Conservation (phyloP, 208 protist genomes). For the Acanthamoeba triangularis region DNA sequence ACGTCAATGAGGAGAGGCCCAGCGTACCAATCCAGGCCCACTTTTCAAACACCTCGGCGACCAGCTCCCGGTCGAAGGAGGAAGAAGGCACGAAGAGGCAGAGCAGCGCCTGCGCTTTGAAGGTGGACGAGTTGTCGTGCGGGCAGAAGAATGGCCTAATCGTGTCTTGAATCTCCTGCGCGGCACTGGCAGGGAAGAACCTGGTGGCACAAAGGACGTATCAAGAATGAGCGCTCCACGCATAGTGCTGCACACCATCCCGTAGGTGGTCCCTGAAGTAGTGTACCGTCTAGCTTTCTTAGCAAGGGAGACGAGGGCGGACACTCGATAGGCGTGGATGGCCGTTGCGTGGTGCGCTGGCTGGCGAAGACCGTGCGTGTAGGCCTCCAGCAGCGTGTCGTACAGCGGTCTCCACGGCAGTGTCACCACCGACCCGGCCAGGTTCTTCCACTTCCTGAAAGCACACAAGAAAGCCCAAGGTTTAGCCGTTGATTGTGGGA, state of each 20-base stretch:
- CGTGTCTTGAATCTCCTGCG: background rate
- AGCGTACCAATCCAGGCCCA: slow-evolving; percentile 52
- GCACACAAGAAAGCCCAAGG: too few relatives aligned
- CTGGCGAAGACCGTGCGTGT: slow-evolving; percentile 8
- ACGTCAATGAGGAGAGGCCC: too few relatives aligned
- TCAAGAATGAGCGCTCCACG: too few relatives aligned
- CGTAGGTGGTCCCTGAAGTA: background rate
- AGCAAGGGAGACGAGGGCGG: background rate
- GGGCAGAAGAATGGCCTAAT: slow-evolving; percentile 1
- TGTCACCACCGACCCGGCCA: background rate
- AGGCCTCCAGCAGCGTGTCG: background rate
- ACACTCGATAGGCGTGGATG: background rate
- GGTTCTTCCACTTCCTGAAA: slow-evolving; percentile 32
- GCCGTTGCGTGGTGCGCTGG: background rate
- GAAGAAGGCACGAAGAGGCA: slow-evolving; percentile 17
- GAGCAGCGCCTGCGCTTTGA: slow-evolving; percentile 4
- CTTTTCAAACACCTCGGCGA: slow-evolving; percentile 31
- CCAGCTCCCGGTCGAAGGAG: background rate
- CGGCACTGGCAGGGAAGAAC: background rate
- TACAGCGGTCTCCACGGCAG: slow-evolving; percentile 7
- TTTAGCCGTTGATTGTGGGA: background rate
- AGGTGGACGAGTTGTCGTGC: slow-evolving; percentile 17
- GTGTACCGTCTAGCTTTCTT: background rate
- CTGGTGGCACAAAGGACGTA: background rate
- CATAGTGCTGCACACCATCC: background rate